phyloP scores from a whole-genome alignment of 2,329 filamentous ascomycete species.

The Aplosporella prunicola region DNA sequence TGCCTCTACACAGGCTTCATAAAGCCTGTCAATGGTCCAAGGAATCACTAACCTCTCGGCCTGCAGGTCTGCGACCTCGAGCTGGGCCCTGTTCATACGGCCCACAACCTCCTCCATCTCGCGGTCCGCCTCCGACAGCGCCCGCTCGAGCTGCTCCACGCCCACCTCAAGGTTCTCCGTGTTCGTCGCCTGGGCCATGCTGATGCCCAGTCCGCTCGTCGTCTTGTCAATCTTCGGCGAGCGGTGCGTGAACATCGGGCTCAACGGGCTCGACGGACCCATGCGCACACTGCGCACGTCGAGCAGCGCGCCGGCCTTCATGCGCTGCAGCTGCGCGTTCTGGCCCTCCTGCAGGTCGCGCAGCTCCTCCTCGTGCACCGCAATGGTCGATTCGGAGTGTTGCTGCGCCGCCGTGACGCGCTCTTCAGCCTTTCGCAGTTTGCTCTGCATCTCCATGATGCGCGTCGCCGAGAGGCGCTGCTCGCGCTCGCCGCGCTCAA shows the following conservation, averaged over 20 bases:
- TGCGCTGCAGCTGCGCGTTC: slow-evolving; percentile 65
- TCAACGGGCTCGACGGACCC: slow-evolving; percentile 34
- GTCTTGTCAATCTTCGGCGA: slow-evolving; percentile 53
- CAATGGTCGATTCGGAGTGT: slow-evolving; percentile 73
- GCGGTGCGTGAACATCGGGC: slow-evolving; percentile 52
- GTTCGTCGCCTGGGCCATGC: slow-evolving; percentile 59
- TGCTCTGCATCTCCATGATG: slow-evolving; percentile 74
- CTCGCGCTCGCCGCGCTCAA: slow-evolving; percentile 73
- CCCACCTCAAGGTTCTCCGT: slow-evolving; percentile 67
- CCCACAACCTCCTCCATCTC: slow-evolving; percentile 80
- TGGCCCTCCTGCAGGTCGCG: slow-evolving; percentile 65
- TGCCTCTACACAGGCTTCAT: not conserved
- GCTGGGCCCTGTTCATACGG: slow-evolving; percentile 73
- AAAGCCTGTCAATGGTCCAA: too few species aligned
- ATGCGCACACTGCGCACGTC: slow-evolving; percentile 16
- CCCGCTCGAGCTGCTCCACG: slow-evolving; percentile 76
- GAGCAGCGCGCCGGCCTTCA: slow-evolving; percentile 36
- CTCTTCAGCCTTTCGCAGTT: slow-evolving; percentile 75
- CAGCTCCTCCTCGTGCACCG: slow-evolving; percentile 79
- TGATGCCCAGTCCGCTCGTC: slow-evolving; percentile 50
- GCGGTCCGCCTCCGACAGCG: slow-evolving; percentile 62
- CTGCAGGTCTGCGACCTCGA: slow-evolving; percentile 72
- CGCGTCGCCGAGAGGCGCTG: slow-evolving; percentile 70
- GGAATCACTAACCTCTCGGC: slow-evolving; percentile 44
- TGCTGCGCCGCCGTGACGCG: slow-evolving; percentile 74